Conservation (phyloP, 2,329 filamentous ascomycete species). For the Venturia oleaginea region DNA sequence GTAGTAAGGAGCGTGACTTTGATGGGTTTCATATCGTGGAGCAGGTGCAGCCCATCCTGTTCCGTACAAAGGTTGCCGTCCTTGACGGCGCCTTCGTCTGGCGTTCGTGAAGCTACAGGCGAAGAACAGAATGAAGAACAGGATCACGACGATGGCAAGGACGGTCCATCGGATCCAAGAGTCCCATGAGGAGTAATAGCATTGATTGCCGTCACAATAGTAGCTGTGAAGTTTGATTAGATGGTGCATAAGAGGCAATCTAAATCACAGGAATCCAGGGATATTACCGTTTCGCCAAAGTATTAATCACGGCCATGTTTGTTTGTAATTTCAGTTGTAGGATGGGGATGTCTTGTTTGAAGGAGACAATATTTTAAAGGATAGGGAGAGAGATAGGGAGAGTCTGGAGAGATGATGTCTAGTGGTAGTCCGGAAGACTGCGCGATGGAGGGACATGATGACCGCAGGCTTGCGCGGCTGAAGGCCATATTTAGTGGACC, state of each 20-base stretch:
- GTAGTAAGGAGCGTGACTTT: slow-evolving; percentile 14
- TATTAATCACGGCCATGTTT: not conserved
- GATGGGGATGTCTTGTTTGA: not conserved
- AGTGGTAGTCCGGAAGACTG: too few relatives aligned
- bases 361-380: not conserved
- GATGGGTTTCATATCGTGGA: slow-evolving; percentile 28
- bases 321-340: not conserved
- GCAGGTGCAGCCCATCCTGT: slow-evolving; percentile 71
- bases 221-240: not conserved
- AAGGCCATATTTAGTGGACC: too few relatives aligned
- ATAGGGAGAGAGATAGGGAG: not conserved
- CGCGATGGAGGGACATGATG: too few relatives aligned
- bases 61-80: slow-evolving; percentile 62
- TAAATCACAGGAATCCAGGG: not conserved
- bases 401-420: too few relatives aligned
- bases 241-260: not conserved
- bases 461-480: too few relatives aligned
- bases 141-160: slow-evolving; percentile 47
- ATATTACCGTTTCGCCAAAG: not conserved
- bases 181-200: not conserved
- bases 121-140: slow-evolving; percentile 58
- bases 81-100: slow-evolving; percentile 64
- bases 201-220: not conserved
- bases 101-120: slow-evolving; percentile 57
- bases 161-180: slow-evolving; percentile 2